Base-by-base conservation (phyloP, 805 yeast species). In the Yarrowia keelungensis region DNA sequence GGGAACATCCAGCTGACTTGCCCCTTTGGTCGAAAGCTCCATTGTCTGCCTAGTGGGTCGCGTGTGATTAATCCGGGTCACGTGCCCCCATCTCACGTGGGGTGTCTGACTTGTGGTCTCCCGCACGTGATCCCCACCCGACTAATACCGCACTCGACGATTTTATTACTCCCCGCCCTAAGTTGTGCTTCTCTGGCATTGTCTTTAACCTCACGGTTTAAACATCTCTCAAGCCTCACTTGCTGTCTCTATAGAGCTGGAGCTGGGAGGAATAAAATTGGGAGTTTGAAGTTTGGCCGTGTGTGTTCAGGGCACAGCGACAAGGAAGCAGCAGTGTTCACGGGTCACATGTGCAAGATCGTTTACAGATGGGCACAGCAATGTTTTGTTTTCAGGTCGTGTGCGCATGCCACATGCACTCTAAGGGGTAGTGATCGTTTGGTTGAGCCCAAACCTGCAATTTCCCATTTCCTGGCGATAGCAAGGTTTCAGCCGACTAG, bases 401-500 rank as follows among this genome's bases (percentile, higher is more conserved):
- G 62, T 56, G 62, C 61, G 61, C 62, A 41, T 32, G 26, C 26
- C 11, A 26, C 47, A 56, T 56, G 62, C 62, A 56, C 32, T 14
- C 14, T 2, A 16, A 53, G 45, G 35, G 59, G 59, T 22, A 5
- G 19, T 10, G 22, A 53, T n/a, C 35, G 45, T 15, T 26, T 42
- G 38, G 16, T 5, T 4, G 38, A 22, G 62, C 62, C 47, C 62
- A 26, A 53, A 26, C 47, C 47, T 56, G 62, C 62, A 56, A 56
- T 56, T 56, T 56, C 47, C 45, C 45, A 53, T 39, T 39, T 38
- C 8, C 62, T 26, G 62, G 47, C 62, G 39, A 26, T 26, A 41
- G 61, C 62, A 56, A 56, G 62, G 62, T 56, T 56, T 56, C 51
- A 56, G 62, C 12, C 45, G 32, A 53, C 59, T n/a, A 51, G 56